These are phyloP conservation scores for Boletales sp. DNA, from an alignment of 768 basidiomycete species.

Conservation along the genomic window DNA sequence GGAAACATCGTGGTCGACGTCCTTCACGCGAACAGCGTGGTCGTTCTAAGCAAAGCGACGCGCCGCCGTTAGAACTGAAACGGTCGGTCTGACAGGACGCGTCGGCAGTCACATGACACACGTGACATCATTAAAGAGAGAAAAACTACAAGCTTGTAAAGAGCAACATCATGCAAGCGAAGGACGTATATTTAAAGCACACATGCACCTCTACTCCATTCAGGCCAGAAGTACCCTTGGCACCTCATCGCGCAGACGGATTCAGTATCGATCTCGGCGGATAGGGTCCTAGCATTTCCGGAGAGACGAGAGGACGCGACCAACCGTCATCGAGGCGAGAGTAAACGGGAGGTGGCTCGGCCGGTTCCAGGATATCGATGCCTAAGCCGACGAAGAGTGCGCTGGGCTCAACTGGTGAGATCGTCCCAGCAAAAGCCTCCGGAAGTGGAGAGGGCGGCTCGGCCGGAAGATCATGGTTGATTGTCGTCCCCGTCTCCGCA, in stretches of 20 bases:
- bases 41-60: neutral
- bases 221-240: neutral
- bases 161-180: too few species aligned
- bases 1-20: conserved; percentile 8
- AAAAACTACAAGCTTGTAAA: too few species aligned
- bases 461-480: neutral
- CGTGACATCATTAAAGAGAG: conserved; percentile 1
- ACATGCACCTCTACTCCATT: neutral
- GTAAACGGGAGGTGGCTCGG: conserved; percentile 19
- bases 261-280: conserved; percentile 16
- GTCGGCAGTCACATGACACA: conserved; percentile 12
- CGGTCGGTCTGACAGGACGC: neutral
- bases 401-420: neutral
- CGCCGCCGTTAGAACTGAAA: neutral
- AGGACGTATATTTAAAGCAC: neutral
- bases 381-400: conserved; percentile 1
- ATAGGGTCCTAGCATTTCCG: conserved; percentile 19
- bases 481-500: neutral
- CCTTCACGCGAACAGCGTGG: neutral
- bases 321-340: conserved; percentile 22
- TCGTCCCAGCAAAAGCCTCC: neutral
- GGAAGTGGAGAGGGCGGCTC: conserved; percentile 4
- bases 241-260: conserved; percentile 1
- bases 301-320: conserved; percentile 3
- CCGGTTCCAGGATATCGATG: conserved; percentile 1